Percentiles rank a stretch among this genome's conserved stretches.
phyloP scores from a whole-genome alignment of 1,139 yeast genomes.

The Yamadazyma oceani region DNA sequence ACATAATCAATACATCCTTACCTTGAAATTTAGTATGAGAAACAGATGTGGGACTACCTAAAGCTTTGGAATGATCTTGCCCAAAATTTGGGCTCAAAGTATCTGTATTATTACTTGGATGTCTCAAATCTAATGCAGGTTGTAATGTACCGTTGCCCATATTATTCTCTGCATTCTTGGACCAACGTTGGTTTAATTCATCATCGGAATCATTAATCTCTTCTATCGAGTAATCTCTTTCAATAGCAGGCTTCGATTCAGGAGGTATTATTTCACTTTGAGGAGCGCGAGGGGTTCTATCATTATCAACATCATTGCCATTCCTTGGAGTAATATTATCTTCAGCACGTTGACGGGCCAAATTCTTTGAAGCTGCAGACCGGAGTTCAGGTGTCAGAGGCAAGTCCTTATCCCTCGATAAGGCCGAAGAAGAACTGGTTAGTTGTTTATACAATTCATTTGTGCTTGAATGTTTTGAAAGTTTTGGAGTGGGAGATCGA shows the following conservation, averaged over 20 bases:
- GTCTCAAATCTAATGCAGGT: conserved; percentile 15
- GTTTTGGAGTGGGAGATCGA: conserved; percentile 17
- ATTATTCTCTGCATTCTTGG: neutral
- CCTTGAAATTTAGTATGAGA: conserved; percentile 22
- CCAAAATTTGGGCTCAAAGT: conserved; percentile 1
- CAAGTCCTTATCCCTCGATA: conserved; percentile 30
- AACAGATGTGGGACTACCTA: conserved; percentile 11
- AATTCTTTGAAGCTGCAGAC: neutral
- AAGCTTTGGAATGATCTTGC: neutral
- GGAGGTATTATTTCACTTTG: neutral
- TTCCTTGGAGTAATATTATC: neutral
- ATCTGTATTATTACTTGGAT: conserved; percentile 1
- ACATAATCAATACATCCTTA: conserved; percentile 38
- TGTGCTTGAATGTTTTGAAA: conserved; percentile 11
- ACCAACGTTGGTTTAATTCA: conserved; percentile 21
- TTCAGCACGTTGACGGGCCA: neutral
- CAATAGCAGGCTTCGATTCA: conserved; percentile 9
- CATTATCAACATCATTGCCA: neutral
- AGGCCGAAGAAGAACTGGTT: conserved; percentile 17
- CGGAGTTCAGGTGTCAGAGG: conserved; percentile 29
- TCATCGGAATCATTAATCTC: conserved; percentile 45
- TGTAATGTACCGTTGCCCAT: conserved; percentile 8
- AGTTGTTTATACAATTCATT: conserved; percentile 9
- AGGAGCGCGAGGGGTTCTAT: neutral
- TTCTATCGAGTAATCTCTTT: conserved; percentile 38